Evolutionary conservation across 2,329 filamentous ascomycete genomes (phyloP), one percentile per base, ranked within the genome.

Genomic region (Alternaria sp.): DNA sequence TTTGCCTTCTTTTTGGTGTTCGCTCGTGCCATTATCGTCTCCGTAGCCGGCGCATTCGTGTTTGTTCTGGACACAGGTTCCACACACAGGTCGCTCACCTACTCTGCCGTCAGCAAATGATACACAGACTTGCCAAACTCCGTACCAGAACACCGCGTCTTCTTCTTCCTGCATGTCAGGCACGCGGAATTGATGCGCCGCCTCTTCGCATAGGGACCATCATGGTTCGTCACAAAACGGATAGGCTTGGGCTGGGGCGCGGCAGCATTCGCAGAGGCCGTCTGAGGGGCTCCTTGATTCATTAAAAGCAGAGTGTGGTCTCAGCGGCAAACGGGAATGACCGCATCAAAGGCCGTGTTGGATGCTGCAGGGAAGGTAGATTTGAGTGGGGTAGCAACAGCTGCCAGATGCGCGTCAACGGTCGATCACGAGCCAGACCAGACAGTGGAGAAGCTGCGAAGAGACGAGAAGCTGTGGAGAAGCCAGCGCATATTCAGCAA

Each of bases 11-110:
- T 63, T 72, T 44, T 55, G 59, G 19, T 71, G 59, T 58, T 74
- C 72, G 60, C 49, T 45, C 9, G 65, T 6, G 46, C 47, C 57
- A 50, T 67, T 71, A 43, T 83, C 81, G 53, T 77, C 68, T n/a
- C 81, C 79, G 62, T 84, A 85, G 32, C 83, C 83, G 23, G 78
- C 80, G 71, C 83, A 85, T 46, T 83, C 78, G 61, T 83, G 79
- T 62, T 82, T 83, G 76, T 83, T 84, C 71, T 83, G 80, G 32
- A 72, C 76, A 67, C 83, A 85, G 10, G 82, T 85, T 28, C 81
- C 79, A 70, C 83, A 84, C 19, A 73, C 66, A 3, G 82, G 83
- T 30, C 80, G 77, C 58, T 80, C 79, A 53, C 77, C 77, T 77
- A 6, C 10, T 47, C 13, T 11, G 4, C 28, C 6, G 51, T 70